Conservation (phyloP, 2,329 filamentous ascomycete species). For the Bipolaris gigantea region DNA sequence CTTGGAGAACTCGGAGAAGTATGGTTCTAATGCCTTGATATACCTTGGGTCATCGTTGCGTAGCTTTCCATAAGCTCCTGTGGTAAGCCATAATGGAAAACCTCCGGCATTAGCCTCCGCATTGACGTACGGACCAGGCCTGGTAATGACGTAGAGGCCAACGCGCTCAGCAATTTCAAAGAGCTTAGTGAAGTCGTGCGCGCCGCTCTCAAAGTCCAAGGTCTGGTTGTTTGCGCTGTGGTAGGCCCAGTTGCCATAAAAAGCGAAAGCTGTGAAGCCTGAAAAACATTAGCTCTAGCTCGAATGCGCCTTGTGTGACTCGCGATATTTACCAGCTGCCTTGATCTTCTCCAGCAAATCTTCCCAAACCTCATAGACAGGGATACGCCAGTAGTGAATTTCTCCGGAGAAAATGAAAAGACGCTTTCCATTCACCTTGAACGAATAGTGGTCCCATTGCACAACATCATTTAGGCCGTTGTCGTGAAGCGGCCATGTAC, state of each 20-base stretch:
- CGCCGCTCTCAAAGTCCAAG: slow-evolving; percentile 56
- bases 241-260: slow-evolving; percentile 55
- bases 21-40: slow-evolving; percentile 58
- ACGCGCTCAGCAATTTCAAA: slow-evolving; percentile 58
- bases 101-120: slow-evolving; percentile 66
- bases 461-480: slow-evolving; percentile 53
- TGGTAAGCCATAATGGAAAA: slow-evolving; percentile 64
- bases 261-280: slow-evolving; percentile 53
- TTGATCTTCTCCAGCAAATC: slow-evolving; percentile 58
- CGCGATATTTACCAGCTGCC: slow-evolving; percentile 36
- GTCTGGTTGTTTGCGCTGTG: slow-evolving; percentile 51
- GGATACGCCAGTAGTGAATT: slow-evolving; percentile 54
- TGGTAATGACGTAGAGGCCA: slow-evolving; percentile 58
- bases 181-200: slow-evolving; percentile 57
- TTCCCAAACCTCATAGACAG: slow-evolving; percentile 55
- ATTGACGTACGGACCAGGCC: slow-evolving; percentile 65
- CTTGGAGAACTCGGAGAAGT: slow-evolving; percentile 54
- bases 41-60: slow-evolving; percentile 58
- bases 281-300: background rate
- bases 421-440: slow-evolving; percentile 55
- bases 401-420: slow-evolving; percentile 58
- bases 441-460: slow-evolving; percentile 59
- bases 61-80: slow-evolving; percentile 59
- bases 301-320: background rate
- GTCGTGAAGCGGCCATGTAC: slow-evolving; percentile 53